phyloP scores from a whole-genome alignment of 257 asterid genomes.

The Cinchona pubescens region DNA sequence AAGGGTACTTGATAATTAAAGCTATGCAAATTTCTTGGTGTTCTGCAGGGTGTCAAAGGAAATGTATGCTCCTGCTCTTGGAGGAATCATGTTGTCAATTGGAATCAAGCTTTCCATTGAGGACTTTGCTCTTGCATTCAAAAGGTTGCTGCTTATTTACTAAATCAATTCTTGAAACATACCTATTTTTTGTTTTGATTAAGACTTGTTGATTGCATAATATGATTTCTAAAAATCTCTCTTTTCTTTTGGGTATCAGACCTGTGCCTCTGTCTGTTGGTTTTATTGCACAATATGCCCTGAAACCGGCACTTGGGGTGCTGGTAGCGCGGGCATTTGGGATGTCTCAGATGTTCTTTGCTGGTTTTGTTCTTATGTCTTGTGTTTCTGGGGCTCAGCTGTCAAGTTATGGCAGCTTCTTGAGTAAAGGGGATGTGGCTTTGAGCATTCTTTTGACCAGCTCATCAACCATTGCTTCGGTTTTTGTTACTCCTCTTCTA shows the following conservation, averaged over 20 bases:
- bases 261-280: constrained; percentile 80
- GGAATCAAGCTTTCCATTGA: constrained; percentile 87
- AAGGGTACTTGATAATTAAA: constrained; percentile 24
- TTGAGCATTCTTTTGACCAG: constrained; percentile 92
- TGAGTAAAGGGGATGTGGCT: constrained; percentile 94
- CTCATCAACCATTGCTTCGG: constrained; percentile 86
- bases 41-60: constrained; percentile 97
- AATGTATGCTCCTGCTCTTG: constrained; percentile 94
- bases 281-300: constrained; percentile 71
- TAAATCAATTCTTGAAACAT: not conserved
- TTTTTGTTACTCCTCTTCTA: constrained; percentile 74
- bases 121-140: constrained; percentile 87
- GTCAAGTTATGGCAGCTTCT: constrained; percentile 94
- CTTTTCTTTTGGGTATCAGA: constrained; percentile 39
- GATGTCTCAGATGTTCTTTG: constrained; percentile 67
- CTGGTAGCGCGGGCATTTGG: constrained; percentile 78
- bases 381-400: constrained; percentile 98
- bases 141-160: constrained; percentile 49
- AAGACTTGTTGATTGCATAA: not conserved
- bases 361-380: constrained; percentile 84
- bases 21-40: constrained; percentile 27
- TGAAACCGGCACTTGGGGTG: constrained; percentile 85
- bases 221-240: not conserved
- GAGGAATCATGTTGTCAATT: constrained; percentile 96
- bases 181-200: not conserved